Evolutionary conservation across 176 grass and related monocot species (phyloP), one percentile per base, ranked within the genome.

Genomic region (Aegilops speltoides): DNA sequence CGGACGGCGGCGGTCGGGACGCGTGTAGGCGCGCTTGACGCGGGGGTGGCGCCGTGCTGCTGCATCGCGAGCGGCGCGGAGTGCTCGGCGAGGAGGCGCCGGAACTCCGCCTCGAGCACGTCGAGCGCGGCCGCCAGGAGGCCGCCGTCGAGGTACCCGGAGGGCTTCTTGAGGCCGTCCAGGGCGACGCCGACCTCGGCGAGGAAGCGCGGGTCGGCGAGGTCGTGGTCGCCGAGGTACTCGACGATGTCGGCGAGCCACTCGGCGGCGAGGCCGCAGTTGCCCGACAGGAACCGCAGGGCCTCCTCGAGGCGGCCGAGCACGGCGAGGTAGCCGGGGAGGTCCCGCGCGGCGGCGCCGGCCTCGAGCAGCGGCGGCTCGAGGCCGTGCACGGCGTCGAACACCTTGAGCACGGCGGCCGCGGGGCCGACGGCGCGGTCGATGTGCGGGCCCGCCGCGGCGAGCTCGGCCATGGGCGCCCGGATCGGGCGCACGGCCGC

Each of bases 181-280:
- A 98, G 84, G 3, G 96, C 85, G 86, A 74, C 74, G 20, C 78
- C 88, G 25, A 95, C 86, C 61, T 93, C 86, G 31, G 90, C 73
- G 17, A 98, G 85, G 79, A 98, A 98, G 64, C 93, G 86, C 52
- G 88, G 88, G 84, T 98, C 96, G 0, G 90, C 93, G 86, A 98
- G 86, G 74, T 91, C 73, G 73, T 87, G 83, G 78, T 95, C 96
- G 22, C 90, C 91, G 79, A 98, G 89, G 86, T 95, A 95, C 79
- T 98, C 91, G 31, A 95, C 88, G n/a, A 98, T 98, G 60, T 98
- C 93, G 25, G 92, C 88, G 45, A 98, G 90, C 96, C 96, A 98
- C 82, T 91, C 88, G 8, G 94, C 81, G 0, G 96, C 93, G 61
- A 98, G 93, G 63, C 91, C 86, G 77, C 84, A 92, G 91, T 98